A percentile compares a stretch with the other conserved stretches of the same genome.
Conservation (phyloP, 1,284 basidiomycete genomes). For the Clitocybe nebularis region DNA sequence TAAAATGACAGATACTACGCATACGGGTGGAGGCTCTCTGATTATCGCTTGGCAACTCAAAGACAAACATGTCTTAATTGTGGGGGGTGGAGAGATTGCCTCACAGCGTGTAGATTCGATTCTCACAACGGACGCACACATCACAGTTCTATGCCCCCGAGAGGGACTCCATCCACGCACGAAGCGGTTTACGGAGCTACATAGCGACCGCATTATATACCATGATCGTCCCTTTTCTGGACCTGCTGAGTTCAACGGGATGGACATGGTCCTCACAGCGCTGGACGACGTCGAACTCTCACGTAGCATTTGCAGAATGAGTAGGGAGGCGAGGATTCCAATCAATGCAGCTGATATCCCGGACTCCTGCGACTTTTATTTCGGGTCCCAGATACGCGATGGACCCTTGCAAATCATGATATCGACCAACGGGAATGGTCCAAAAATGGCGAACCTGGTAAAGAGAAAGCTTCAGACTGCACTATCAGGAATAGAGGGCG, state of each 20-base stretch:
- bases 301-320: conserved; percentile 68
- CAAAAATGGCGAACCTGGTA: conserved; percentile 86
- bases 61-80: conserved; percentile 74
- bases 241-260: conserved; percentile 53
- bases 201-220: conserved; percentile 62
- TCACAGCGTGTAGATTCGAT: conserved; percentile 74
- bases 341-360: conserved; percentile 98
- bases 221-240: conserved; percentile 65
- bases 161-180: conserved; percentile 60
- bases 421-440: conserved; percentile 92
- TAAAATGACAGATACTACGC: conserved; percentile 1
- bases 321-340: conserved; percentile 70
- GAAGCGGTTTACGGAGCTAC: conserved; percentile 44
- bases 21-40: conserved; percentile 60
- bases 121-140: conserved; percentile 55
- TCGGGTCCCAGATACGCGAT: conserved; percentile 88
- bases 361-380: conserved; percentile 95
- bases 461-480: conserved; percentile 66
- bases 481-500: conserved; percentile 72
- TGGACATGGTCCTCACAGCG: conserved; percentile 93
- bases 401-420: conserved; percentile 96
- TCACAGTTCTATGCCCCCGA: conserved; percentile 63
- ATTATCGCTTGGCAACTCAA: conserved; percentile 87
- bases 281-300: conserved; percentile 82
- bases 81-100: conserved; percentile 88